Evolutionary conservation across 2,329 filamentous ascomycete genomes (phyloP).

Genomic region (Fusarium continuum): DNA sequence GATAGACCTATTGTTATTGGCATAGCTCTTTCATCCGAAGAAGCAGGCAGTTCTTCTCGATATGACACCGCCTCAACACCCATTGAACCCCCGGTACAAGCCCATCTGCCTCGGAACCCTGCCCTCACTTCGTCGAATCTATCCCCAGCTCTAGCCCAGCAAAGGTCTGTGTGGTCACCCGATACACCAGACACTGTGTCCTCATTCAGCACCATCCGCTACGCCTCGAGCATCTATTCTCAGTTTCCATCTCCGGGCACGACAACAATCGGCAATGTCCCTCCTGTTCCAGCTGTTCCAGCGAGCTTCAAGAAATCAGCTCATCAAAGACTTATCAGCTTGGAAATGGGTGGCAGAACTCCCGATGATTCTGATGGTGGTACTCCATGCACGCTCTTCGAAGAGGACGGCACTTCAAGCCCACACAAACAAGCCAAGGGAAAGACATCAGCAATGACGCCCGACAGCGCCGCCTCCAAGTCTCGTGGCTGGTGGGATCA

Average conservation of each 20-base stretch:
- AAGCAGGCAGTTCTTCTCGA: conserved; percentile 53
- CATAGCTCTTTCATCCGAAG: conserved; percentile 67
- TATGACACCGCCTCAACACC: conserved; percentile 51
- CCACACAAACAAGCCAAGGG: conserved; percentile 52
- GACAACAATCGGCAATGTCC: conserved; percentile 52
- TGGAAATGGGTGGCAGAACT: conserved; percentile 41
- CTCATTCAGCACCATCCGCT: conserved; percentile 54
- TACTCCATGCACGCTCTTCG: conserved; percentile 73
- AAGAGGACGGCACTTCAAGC: conserved; percentile 68
- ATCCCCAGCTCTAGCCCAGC: conserved; percentile 44
- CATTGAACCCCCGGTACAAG: conserved; percentile 21
- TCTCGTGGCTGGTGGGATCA: conserved; percentile 83
- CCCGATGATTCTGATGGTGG: conserved; percentile 61
- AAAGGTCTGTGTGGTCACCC: conserved; percentile 67
- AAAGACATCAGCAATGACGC: conserved; percentile 50
- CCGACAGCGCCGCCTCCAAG: conserved; percentile 63
- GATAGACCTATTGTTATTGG: conserved; percentile 79
- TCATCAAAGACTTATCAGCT: conserved; percentile 51
- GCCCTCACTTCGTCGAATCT: conserved; percentile 12
- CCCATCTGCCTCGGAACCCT: conserved; percentile 6
- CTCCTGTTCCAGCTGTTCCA: conserved; percentile 70
- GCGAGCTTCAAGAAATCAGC: conserved; percentile 49
- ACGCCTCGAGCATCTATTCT: conserved; percentile 70
- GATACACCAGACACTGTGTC: conserved; percentile 64
- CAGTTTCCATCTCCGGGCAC: conserved; percentile 55